Evolutionary conservation across 148 eudicot species (phyloP).

Genomic region (Nepenthes mirabilis): DNA sequence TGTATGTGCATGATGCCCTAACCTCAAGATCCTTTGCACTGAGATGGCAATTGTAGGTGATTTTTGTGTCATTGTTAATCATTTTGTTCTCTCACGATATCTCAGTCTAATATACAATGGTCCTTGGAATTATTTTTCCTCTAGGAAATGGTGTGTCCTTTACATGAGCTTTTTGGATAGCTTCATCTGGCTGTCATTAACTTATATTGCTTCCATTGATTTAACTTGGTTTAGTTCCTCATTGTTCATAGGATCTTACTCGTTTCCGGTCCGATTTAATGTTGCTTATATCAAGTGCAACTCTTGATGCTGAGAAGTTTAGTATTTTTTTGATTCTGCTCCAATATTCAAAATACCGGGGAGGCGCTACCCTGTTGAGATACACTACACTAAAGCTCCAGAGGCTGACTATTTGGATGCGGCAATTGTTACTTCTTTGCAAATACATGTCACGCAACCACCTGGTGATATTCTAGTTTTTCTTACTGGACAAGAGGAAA

Average conservation of each 20-base stretch:
- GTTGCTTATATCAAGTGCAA: conserved; percentile 53
- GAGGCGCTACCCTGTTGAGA: conserved; percentile 65
- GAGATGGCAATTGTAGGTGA: too few relatives aligned
- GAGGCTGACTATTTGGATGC: conserved; percentile 77
- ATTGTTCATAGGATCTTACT: conserved; percentile 28
- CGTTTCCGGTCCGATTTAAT: conserved; percentile 51
- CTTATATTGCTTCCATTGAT: neutral
- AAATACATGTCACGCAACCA: conserved; percentile 69
- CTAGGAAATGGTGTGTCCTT: neutral
- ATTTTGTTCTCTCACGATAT: neutral
- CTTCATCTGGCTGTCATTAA: too few relatives aligned
- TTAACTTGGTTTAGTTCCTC: neutral
- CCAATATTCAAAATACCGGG: conserved; percentile 63
- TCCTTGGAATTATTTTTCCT: too few relatives aligned
- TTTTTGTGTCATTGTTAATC: too few relatives aligned
- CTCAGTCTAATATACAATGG: neutral
- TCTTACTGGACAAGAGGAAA: conserved; percentile 72
- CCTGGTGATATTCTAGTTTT: conserved; percentile 59
- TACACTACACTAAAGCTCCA: conserved; percentile 59
- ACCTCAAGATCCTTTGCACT: too few relatives aligned
- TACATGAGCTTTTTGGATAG: neutral
- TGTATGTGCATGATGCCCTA: too few relatives aligned
- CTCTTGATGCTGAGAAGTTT: conserved; percentile 52
- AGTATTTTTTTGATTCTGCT: conserved; percentile 50
- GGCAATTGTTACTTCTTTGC: conserved; percentile 59